Evolutionary conservation across 1,139 yeast species (phyloP), one percentile per base, ranked within the genome.

Genomic region (Scheffersomyces titani): DNA sequence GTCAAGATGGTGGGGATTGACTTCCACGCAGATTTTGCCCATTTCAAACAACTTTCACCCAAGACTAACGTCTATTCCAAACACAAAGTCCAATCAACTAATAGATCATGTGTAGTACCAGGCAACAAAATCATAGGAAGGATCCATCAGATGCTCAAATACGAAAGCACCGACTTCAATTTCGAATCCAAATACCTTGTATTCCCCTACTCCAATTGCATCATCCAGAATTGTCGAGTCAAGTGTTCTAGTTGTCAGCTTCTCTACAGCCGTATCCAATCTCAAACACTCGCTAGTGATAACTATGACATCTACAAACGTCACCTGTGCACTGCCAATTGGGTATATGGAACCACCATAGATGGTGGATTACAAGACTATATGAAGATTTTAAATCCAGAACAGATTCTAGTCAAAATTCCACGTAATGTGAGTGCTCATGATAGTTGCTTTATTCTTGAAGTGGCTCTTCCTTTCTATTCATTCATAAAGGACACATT

Each of bases 341-440:
- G 71, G 58, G 70, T 68, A n/a, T 74, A 75, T 61, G 83, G 83
- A 0, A 58, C 59, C 7, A 74, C 74, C 51, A 54, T 78, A 6
- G 76, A 77, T 55, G 83, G 83, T 3, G 82, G 82, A 1, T 62
- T 78, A 22, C 82, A 78, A 58, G 81, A 76, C 52, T 74, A 63
- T 57, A 58, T 78, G 19, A 70, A 70, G 51, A 68, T 78, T 6
- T 60, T 64, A 13, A 61, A 66, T 45, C 74, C 80, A 0, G 59
- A 60, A 40, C 62, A 70, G 44, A 61, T 71, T 6, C 62, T 76
- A 48, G 59, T 77, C 3, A 62, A 63, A 20, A 61, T 77, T 1
- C 80, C 81, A 1, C 63, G 61, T 3, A 68, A 65, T 54, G 66
- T 77, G 16, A 73, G 78, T 55, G 63, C 74, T 21, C 82, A 77